Conservation (phyloP, 1,284 basidiomycete species). For the Cystobasidium slooffiae region DNA sequence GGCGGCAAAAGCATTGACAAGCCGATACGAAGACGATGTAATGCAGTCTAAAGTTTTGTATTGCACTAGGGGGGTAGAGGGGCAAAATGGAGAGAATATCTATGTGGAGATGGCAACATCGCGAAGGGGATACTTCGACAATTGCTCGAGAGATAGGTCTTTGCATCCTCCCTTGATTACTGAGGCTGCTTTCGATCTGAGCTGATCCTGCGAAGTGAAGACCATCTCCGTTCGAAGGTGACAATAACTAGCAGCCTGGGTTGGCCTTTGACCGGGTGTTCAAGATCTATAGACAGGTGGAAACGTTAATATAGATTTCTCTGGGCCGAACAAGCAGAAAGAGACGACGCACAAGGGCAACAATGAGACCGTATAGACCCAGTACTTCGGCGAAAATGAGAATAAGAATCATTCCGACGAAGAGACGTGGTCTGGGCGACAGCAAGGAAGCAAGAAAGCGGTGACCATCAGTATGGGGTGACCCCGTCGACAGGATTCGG, state of each 20-base stretch:
- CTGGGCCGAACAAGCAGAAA: not conserved
- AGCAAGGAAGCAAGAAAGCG: not conserved
- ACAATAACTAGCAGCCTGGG: constrained; percentile 18
- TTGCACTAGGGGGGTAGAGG: too few relatives aligned
- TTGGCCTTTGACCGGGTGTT: constrained; percentile 33
- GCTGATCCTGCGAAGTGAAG: too few relatives aligned
- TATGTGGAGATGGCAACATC: too few relatives aligned
- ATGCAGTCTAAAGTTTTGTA: too few relatives aligned
- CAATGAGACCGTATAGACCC: constrained; percentile 59
- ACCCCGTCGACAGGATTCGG: constrained; percentile 34
- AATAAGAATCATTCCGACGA: constrained; percentile 57
- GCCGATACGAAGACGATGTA: too few relatives aligned
- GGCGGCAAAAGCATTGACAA: too few relatives aligned
- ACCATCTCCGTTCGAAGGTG: not conserved
- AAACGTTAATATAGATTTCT: not conserved
- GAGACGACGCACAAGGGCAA: constrained; percentile 56
- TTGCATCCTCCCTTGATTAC: too few relatives aligned
- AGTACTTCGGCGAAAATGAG: constrained; percentile 59
- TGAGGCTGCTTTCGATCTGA: too few relatives aligned
- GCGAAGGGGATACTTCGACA: too few relatives aligned
- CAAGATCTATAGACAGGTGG: constrained; percentile 20
- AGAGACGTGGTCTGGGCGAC: constrained; percentile 52
- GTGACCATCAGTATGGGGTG: not conserved
- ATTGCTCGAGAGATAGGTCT: too few relatives aligned
- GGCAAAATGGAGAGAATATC: too few relatives aligned